Conservation (phyloP, 768 basidiomycete species). For the Pulveroboletus sp. region DNA sequence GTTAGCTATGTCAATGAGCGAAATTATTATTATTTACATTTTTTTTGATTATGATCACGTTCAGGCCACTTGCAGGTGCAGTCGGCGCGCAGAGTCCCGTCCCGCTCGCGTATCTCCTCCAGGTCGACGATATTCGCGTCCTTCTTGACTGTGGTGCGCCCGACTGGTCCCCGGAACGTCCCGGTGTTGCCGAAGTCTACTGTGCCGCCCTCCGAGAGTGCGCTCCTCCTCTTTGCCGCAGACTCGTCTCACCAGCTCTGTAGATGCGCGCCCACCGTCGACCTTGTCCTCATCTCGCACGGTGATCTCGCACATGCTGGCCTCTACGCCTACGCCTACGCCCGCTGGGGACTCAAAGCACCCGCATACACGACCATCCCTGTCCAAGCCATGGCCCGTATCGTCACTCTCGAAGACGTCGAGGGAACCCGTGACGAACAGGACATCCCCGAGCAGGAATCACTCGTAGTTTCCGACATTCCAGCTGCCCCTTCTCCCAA, state of each 20-base stretch:
- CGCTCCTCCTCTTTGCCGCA: conserved; percentile 17
- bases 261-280: conserved; percentile 77
- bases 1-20: conserved; percentile 6
- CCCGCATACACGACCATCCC: conserved; percentile 94
- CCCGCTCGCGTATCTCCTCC: conserved; percentile 82
- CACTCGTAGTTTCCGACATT: conserved; percentile 18
- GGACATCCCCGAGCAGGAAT: conserved; percentile 43
- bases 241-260: conserved; percentile 3
- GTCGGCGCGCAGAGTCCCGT: conserved; percentile 62
- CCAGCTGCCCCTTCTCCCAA: conserved; percentile 31
- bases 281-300: conserved; percentile 92
- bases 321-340: conserved; percentile 89
- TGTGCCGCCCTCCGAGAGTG: conserved; percentile 67
- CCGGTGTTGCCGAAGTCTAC: conserved; percentile 42
- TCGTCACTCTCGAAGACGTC: conserved; percentile 86
- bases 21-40: not conserved
- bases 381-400: conserved; percentile 92
- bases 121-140: conserved; percentile 91
- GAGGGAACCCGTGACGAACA: conserved; percentile 79
- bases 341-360: conserved; percentile 83
- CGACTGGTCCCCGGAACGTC: conserved; percentile 71
- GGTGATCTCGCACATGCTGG: conserved; percentile 89
- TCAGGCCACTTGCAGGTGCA: conserved; percentile 86
- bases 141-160: conserved; percentile 94
- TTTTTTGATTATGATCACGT: conserved; percentile 74